phyloP scores from a whole-genome alignment of 208 protist genomes.

The Phytomonas francai region DNA sequence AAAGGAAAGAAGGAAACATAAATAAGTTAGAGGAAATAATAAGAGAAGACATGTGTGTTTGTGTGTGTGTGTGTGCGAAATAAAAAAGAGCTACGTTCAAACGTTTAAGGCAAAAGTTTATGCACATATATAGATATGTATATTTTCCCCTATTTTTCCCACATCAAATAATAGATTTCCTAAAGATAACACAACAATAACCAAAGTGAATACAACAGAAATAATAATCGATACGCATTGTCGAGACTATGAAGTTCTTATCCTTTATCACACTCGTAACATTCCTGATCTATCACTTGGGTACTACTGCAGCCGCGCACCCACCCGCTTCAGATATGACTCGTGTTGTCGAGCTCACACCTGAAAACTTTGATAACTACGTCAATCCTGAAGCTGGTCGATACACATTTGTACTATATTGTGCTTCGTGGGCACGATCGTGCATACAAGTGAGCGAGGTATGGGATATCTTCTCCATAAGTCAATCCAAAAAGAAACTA shows the following conservation, averaged over 20 bases:
- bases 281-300: not conserved
- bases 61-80: not conserved
- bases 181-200: not conserved
- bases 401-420: constrained; percentile 74
- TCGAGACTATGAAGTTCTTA: not conserved
- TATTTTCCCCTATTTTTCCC: not conserved
- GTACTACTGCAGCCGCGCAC: not conserved
- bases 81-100: not conserved
- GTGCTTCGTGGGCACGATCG: constrained; percentile 46
- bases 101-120: not conserved
- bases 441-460: constrained; percentile 23
- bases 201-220: not conserved
- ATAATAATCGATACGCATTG: not conserved
- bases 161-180: not conserved
- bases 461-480: constrained; percentile 72
- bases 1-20: not conserved
- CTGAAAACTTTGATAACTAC: constrained; percentile 52
- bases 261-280: not conserved
- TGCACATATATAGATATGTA: not conserved
- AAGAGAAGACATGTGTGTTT: not conserved
- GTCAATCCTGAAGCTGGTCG: constrained; percentile 29
- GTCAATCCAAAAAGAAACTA: constrained; percentile 37
- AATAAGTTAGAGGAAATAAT: not conserved
- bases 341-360: constrained; percentile 54
- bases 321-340: constrained; percentile 4